Conservation (phyloP, 352 stramenopile genomes). For the Pythium vanterpoolii region DNA sequence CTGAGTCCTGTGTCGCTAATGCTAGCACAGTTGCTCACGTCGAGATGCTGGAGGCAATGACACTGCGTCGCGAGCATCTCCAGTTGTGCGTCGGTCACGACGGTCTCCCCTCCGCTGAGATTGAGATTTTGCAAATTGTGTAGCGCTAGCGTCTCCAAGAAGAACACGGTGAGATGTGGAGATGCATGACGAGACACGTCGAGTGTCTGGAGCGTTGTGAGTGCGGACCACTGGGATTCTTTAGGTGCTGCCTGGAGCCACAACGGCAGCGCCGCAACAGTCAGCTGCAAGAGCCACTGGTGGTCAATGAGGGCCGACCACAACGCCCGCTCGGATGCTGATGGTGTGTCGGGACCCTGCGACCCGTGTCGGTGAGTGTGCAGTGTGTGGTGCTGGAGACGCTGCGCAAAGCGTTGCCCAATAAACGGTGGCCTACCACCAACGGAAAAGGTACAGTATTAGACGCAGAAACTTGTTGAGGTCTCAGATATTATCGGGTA, state of each 20-base stretch:
- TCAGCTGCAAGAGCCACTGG: not conserved
- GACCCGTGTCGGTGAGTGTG: no score
- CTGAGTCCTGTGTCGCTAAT: not conserved
- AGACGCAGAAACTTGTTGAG: no score
- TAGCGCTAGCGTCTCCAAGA: not conserved
- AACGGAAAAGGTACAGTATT: no score
- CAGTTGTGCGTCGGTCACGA: not conserved
- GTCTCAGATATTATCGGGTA: no score
- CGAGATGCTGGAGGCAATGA: not conserved
- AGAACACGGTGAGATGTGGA: not conserved
- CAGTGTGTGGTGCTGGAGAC: no score
- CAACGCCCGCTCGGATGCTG: not conserved
- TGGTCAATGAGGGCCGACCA: not conserved
- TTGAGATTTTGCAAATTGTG: constrained; percentile 1
- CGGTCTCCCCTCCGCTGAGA: not conserved
- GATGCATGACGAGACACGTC: not conserved
- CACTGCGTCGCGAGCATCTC: not conserved
- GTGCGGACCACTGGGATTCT: not conserved
- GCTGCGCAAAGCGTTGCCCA: no score
- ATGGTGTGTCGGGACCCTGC: not conserved
- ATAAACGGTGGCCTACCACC: no score
- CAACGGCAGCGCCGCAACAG: not conserved
- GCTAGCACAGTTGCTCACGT: constrained; percentile 9
- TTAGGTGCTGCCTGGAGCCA: not conserved
- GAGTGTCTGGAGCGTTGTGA: not conserved